phyloP scores from a whole-genome alignment of 768 basidiomycete genomes.

The Rubroboletus pulcherrimus region DNA sequence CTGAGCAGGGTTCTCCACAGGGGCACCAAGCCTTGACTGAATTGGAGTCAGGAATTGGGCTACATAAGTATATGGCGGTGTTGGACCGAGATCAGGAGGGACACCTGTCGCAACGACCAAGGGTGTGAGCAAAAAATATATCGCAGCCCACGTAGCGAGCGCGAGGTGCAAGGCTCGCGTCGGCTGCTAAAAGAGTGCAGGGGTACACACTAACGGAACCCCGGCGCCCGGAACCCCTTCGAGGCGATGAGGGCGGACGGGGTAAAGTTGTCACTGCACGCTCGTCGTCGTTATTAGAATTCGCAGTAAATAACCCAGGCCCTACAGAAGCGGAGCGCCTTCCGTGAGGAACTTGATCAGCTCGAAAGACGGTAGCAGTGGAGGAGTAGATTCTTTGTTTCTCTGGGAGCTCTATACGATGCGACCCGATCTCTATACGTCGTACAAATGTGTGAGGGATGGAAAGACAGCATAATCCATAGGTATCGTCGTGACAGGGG shows the following conservation, averaged over 20 bases:
- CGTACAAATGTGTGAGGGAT: background rate
- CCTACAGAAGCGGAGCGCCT: slow-evolving; percentile 23
- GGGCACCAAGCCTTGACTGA: background rate
- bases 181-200: background rate
- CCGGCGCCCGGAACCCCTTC: slow-evolving; percentile 4
- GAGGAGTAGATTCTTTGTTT: slow-evolving; percentile 71
- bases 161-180: background rate
- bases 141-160: background rate
- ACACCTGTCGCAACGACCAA: background rate
- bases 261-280: background rate
- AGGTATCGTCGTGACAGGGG: background rate
- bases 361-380: slow-evolving; percentile 71
- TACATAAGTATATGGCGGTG: slow-evolving; percentile 23
- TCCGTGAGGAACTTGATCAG: slow-evolving; percentile 40
- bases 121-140: background rate
- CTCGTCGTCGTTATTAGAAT: background rate
- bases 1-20: slow-evolving; percentile 11
- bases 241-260: background rate
- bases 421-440: slow-evolving; percentile 54
- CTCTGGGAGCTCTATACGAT: slow-evolving; percentile 71
- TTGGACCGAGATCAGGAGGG: slow-evolving; percentile 16
- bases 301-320: slow-evolving; percentile 13
- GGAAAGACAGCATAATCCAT: background rate
- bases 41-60: background rate
- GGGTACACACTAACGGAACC: background rate